Base-by-base conservation (phyloP, 257 asterid species). In the Misopates orontium region DNA sequence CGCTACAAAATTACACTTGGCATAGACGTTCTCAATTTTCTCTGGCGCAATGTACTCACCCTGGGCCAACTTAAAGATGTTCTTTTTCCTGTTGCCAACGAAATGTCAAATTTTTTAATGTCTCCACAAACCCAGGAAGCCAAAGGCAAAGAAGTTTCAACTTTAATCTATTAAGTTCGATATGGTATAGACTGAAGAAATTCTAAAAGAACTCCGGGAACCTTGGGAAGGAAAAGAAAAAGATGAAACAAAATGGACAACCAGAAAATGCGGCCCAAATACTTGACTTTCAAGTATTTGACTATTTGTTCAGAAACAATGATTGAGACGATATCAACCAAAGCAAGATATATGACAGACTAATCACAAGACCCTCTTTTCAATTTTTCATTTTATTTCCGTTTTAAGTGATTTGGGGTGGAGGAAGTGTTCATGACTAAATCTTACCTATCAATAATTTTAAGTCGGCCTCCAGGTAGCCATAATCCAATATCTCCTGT, bases 31-130 rank as follows among this genome's bases (percentile, higher is more conserved):
- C 78, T 91, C 98, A 41, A 91, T 85, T 82, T 91, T 91, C 83
- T 91, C 98, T 3, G 98, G 96, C 9, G 98, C 96, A 67, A 91
- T 77, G 78, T 91, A 91, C 82, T 91, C 98, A n/a, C 96, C 98
- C 76, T 91, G 98, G 56, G 96, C 91, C 81, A 91, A 68, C 78
- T 88, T 91, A 71, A 91, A 91, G 55, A 91, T 88, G 80, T 91
- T 91, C 78, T 91, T 91, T 77, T 91, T 91, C 94, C 98, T 90
- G 85, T 72, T 61, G 54, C 20, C 66, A 60, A 48, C 2, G 21
- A 59, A 42, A 28, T 53, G 21, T 20, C 47, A 60, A 36, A 40
- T 39, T 6, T 36, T 36, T 16, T 15, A 41, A 60, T 20, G 16
- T 17, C 23, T 40, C 31, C 0, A 39, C 9, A 40, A 39, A 59